These are phyloP conservation scores for Tuber melanosporum DNA, from an alignment of 495 filamentous ascomycete species.

Conservation along the genomic window DNA sequence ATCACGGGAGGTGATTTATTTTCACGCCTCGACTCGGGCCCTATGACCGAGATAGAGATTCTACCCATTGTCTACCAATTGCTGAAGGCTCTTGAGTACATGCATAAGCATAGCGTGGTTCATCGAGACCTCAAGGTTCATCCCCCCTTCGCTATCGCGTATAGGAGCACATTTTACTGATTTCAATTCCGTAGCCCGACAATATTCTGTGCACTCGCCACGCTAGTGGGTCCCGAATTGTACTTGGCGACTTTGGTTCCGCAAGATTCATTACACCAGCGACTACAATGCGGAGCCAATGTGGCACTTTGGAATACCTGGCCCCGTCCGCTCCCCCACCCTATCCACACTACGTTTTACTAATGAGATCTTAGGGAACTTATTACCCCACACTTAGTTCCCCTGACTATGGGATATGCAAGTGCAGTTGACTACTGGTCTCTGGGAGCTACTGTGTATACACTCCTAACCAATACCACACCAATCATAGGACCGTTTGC, in stretches of 20 bases:
- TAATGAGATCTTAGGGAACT: conserved; percentile 2
- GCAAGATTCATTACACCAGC: conserved; percentile 43
- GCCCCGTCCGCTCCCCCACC: conserved; percentile 52
- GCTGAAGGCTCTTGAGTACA: conserved; percentile 55
- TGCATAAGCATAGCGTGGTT: conserved; percentile 54
- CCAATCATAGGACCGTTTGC: conserved; percentile 43
- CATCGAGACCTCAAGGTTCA: conserved; percentile 60
- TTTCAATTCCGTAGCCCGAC: conserved; percentile 46
- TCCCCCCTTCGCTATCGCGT: not conserved
- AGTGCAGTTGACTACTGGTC: conserved; percentile 63
- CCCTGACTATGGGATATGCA: conserved; percentile 50
- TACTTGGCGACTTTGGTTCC: conserved; percentile 62
- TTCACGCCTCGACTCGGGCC: conserved; percentile 51
- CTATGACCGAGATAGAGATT: conserved; percentile 50
- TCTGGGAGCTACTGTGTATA: conserved; percentile 51
- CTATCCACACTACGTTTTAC: not conserved
- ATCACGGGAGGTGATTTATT: conserved; percentile 60
- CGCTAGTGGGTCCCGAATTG: conserved; percentile 46
- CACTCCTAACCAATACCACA: conserved; percentile 50
- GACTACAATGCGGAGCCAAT: conserved; percentile 50
- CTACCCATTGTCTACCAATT: conserved; percentile 56
- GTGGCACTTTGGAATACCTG: conserved; percentile 56
- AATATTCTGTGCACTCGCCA: conserved; percentile 57
- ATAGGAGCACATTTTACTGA: not conserved
- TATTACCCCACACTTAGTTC: not conserved